Conservation (phyloP, 2,329 filamentous ascomycete genomes). For the Helotiales sp. region DNA sequence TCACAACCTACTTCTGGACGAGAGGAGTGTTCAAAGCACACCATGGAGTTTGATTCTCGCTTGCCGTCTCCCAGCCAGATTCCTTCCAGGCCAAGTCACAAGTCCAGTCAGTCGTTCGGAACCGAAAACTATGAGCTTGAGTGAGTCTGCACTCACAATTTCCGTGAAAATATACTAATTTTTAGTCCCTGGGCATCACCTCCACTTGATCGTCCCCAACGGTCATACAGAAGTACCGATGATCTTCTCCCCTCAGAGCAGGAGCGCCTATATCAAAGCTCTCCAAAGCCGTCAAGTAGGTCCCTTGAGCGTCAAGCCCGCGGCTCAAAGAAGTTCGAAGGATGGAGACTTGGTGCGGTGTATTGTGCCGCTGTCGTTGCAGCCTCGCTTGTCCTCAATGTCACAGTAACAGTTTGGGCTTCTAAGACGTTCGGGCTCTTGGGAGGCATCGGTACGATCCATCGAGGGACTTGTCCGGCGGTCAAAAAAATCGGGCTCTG, state of each 20-base stretch:
- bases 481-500: slow-evolving; percentile 28
- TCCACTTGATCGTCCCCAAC: slow-evolving; percentile 6
- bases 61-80: background rate
- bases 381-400: slow-evolving; percentile 22
- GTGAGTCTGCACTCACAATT: background rate
- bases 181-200: slow-evolving; percentile 20
- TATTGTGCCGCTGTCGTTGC: slow-evolving; percentile 16
- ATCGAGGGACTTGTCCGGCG: slow-evolving; percentile 20
- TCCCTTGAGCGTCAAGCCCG: background rate
- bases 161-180: background rate
- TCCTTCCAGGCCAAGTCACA: background rate
- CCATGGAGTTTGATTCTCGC: background rate
- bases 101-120: background rate
- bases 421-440: slow-evolving; percentile 23
- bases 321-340: slow-evolving; percentile 4
- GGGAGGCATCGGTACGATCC: slow-evolving; percentile 27
- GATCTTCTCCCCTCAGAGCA: slow-evolving; percentile 10
- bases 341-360: slow-evolving; percentile 25
- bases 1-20: background rate
- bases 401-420: slow-evolving; percentile 28
- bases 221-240: slow-evolving; percentile 20
- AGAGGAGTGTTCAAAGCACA: background rate
- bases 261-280: slow-evolving; percentile 10
- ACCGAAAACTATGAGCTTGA: slow-evolving; percentile 4
- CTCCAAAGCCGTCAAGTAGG: background rate